Evolutionary conservation across 257 asterid species (phyloP).

Genomic region (Rhazya stricta): DNA sequence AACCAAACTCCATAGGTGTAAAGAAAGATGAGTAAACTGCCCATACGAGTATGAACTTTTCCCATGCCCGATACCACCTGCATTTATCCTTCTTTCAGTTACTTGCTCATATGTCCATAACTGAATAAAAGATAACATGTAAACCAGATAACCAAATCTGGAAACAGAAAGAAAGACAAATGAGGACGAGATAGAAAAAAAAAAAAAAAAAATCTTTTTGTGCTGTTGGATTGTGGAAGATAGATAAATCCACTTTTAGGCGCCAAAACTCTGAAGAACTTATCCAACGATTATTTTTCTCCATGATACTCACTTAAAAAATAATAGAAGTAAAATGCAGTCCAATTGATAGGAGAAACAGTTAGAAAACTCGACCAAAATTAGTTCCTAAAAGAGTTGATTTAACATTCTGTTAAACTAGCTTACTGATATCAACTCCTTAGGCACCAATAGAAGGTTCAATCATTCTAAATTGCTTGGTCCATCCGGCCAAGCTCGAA

Average conservation of each 20-base stretch:
- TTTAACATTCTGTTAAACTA: background rate
- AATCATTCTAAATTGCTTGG: background rate
- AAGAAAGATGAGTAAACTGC: conserved; percentile 39
- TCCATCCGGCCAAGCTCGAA: background rate
- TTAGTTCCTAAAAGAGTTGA: background rate
- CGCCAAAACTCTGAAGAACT: background rate
- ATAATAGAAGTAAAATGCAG: too few relatives aligned
- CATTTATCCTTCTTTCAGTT: conserved; percentile 7
- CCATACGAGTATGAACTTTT: conserved; percentile 39
- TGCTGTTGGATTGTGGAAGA: background rate
- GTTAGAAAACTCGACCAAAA: too few relatives aligned
- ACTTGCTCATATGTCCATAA: background rate
- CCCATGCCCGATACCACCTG: conserved; percentile 46
- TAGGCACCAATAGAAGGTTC: background rate
- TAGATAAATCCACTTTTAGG: background rate
- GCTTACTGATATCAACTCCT: background rate
- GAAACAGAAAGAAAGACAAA: background rate
- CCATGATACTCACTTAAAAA: background rate
- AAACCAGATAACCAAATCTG: background rate
- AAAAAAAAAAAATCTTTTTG: background rate
- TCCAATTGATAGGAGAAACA: background rate
- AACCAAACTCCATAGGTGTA: conserved; percentile 43
- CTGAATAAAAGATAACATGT: background rate
- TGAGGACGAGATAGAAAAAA: background rate
- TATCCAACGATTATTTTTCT: background rate